A percentile compares a stretch with the other conserved stretches of the same genome.
Evolutionary conservation across 768 basidiomycete species (phyloP).

Genomic region (Trametes maxima): DNA sequence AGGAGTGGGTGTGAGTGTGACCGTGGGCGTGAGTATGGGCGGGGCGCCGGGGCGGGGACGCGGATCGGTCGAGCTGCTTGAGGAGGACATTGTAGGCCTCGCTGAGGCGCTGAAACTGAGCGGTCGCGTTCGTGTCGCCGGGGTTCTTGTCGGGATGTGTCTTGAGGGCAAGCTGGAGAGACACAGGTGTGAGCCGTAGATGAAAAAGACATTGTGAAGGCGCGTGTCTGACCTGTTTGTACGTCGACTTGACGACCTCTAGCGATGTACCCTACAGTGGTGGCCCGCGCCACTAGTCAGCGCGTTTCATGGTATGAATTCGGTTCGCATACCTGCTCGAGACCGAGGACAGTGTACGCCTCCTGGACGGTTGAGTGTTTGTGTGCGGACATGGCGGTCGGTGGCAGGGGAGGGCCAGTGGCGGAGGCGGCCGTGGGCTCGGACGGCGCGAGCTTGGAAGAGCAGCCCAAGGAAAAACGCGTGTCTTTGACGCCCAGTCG

Average conservation of each 20-base stretch:
- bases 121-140: constrained; percentile 63
- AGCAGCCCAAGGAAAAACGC: constrained; percentile 12
- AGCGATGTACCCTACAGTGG: constrained; percentile 55
- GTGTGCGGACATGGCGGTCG: constrained; percentile 35
- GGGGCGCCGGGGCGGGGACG: constrained; percentile 30
- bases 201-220: neutral
- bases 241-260: constrained; percentile 66
- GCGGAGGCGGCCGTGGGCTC: neutral
- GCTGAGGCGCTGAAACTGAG: constrained; percentile 67
- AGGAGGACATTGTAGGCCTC: constrained; percentile 67
- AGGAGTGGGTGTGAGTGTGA: constrained; percentile 13
- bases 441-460: neutral
- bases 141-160: constrained; percentile 82
- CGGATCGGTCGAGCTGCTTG: constrained; percentile 51
- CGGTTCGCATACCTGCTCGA: constrained; percentile 49
- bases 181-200: neutral
- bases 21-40: constrained; percentile 17
- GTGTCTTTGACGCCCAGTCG: constrained; percentile 15
- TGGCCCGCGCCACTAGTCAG: neutral
- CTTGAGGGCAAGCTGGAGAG: constrained; percentile 55
- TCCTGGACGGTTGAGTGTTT: constrained; percentile 39
- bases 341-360: constrained; percentile 49
- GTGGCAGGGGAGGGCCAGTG: neutral
- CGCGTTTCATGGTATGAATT: neutral
- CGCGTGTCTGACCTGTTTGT: constrained; percentile 58